These are phyloP conservation scores for Paecilomyces formosus DNA, from an alignment of 2,329 filamentous ascomycete species.

Conservation along the genomic window DNA sequence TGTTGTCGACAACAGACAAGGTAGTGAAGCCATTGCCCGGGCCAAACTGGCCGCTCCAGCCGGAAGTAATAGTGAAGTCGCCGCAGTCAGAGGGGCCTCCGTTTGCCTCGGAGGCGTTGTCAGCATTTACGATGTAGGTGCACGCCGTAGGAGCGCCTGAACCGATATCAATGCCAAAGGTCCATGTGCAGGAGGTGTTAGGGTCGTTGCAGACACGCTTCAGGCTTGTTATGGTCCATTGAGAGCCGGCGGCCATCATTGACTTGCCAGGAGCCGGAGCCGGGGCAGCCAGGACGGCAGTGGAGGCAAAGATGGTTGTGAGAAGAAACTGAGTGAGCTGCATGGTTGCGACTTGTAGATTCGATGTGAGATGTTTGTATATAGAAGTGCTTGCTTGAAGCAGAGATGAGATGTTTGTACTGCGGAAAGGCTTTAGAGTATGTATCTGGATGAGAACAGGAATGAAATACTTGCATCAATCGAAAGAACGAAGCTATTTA, in stretches of 20 bases:
- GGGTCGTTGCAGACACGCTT: slow-evolving; percentile 34
- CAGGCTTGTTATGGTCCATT: slow-evolving; percentile 39
- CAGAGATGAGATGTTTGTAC: neutral
- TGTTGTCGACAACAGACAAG: slow-evolving; percentile 42
- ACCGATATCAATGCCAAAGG: slow-evolving; percentile 36
- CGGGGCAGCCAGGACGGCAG: slow-evolving; percentile 29
- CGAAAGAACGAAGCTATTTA: neutral
- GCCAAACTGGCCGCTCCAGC: slow-evolving; percentile 52
- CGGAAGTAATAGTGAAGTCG: slow-evolving; percentile 44
- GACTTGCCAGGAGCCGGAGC: slow-evolving; percentile 18
- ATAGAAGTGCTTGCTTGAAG: neutral
- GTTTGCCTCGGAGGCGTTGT: slow-evolving; percentile 29
- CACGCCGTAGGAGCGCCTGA: slow-evolving; percentile 23
- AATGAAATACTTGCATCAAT: neutral
- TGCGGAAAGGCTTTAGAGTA: neutral
- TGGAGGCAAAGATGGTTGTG: slow-evolving; percentile 25
- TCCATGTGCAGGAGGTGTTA: slow-evolving; percentile 38
- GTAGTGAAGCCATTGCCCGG: slow-evolving; percentile 48
- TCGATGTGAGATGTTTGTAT: neutral
- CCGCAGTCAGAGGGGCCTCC: slow-evolving; percentile 41
- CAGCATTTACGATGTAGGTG: slow-evolving; percentile 31
- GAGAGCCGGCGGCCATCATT: slow-evolving; percentile 34
- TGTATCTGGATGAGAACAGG: neutral
- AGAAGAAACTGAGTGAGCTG: slow-evolving; percentile 37
- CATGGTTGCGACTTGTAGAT: slow-evolving; percentile 28